phyloP scores from a whole-genome alignment of 371 early-diverging fungal genomes.

The Mortierella polycephala region DNA sequence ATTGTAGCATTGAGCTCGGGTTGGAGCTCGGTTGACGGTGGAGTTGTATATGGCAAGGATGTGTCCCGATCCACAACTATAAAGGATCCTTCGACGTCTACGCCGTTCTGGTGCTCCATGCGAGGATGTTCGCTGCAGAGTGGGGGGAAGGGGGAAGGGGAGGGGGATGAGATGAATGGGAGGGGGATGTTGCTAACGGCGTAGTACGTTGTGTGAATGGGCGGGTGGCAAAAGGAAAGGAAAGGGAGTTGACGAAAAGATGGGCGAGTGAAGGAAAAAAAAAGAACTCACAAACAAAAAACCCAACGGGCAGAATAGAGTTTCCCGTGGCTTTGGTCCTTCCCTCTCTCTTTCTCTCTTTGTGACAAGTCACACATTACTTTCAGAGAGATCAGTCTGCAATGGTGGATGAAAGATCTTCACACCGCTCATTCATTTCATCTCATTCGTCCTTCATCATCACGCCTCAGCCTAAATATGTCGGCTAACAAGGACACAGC shows the following conservation, averaged over 20 bases:
- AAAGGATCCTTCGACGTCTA: conserved; percentile 19
- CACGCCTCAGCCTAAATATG: neutral
- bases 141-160: neutral
- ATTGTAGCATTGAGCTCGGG: neutral
- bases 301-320: neutral
- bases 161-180: neutral
- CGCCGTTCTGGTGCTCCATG: conserved; percentile 12
- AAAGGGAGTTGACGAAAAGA: neutral
- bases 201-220: neutral
- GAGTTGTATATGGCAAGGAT: neutral
- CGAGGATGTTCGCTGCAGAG: too few relatives aligned
- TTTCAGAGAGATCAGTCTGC: too few relatives aligned
- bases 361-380: too few relatives aligned
- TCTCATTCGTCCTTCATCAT: neutral
- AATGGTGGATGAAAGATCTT: neutral
- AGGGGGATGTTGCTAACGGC: neutral
- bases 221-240: neutral
- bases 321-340: too few relatives aligned
- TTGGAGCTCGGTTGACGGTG: neutral
- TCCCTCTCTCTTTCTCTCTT: too few relatives aligned
- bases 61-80: conserved; percentile 5
- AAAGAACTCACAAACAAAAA: neutral
- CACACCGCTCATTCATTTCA: neutral
- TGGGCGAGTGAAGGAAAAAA: neutral
- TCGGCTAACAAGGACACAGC: neutral